phyloP scores from a whole-genome alignment of 257 asterid genomes.

The Voacanga thouarsii region DNA sequence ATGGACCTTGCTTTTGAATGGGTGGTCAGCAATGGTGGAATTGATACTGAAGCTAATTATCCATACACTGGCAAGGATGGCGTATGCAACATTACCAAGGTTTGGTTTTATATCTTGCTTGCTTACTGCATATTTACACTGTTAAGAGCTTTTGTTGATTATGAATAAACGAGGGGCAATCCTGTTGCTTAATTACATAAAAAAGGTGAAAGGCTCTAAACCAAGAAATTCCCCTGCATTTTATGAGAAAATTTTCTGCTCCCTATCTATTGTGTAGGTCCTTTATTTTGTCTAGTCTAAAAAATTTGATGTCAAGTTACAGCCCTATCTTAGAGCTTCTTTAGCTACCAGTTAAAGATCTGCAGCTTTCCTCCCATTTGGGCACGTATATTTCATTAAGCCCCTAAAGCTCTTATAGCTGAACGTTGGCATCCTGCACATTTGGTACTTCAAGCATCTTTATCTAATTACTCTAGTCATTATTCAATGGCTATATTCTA shows the following conservation, averaged over 20 bases:
- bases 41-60: constrained; percentile 30
- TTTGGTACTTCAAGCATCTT: too few species aligned
- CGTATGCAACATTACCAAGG: constrained; percentile 29
- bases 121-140: neutral
- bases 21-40: constrained; percentile 32
- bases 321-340: neutral
- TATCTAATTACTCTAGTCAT: too few species aligned
- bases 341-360: neutral
- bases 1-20: constrained; percentile 39
- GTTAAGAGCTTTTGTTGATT: too few species aligned
- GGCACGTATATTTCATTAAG: too few species aligned
- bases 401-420: too few species aligned
- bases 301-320: neutral
- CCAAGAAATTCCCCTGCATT: neutral
- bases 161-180: too few species aligned
- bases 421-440: too few species aligned
- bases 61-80: constrained; percentile 24
- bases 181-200: neutral
- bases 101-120: constrained; percentile 7
- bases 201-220: neutral
- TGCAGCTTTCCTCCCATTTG: too few species aligned
- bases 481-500: neutral
- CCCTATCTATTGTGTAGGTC: too few species aligned
- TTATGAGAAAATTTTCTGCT: too few species aligned
- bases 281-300: neutral